Percentiles rank a stretch among this genome's conserved stretches.
These are phyloP conservation scores for Biscogniauxia sp. DNA, from an alignment of 2,329 filamentous ascomycete genomes.

Conservation along the genomic window DNA sequence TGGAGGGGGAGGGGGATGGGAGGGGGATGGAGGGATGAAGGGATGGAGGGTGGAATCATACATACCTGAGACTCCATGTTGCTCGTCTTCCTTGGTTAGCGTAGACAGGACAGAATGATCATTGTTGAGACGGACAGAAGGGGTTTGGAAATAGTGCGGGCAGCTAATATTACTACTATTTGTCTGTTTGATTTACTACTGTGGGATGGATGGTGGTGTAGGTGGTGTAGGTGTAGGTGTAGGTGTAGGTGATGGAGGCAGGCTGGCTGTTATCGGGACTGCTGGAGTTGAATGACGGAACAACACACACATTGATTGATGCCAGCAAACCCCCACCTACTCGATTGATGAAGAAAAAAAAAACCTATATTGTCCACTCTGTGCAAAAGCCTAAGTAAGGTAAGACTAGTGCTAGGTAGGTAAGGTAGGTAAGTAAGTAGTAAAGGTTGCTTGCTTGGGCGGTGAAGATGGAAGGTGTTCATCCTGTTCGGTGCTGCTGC, in stretches of 20 bases:
- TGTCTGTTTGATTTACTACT: constrained; percentile 1
- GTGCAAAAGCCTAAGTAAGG: background rate
- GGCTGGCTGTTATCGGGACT: background rate
- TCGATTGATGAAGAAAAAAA: constrained; percentile 18
- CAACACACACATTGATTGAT: background rate
- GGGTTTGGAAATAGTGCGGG: constrained; percentile 3
- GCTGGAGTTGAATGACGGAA: constrained; percentile 7
- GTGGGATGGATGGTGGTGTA: constrained; percentile 2
- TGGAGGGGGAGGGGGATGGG: constrained; percentile 28
- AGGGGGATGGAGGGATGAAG: no score
- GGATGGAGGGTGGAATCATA: constrained; percentile 21
- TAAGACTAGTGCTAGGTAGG: no score
- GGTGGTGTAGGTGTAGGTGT: constrained; percentile 4
- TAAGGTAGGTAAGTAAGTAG: no score
- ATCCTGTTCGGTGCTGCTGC: no score
- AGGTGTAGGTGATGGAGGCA: constrained; percentile 5
- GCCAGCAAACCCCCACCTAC: constrained; percentile 19
- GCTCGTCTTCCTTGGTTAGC: constrained; percentile 26
- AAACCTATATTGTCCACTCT: background rate
- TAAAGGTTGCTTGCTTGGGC: background rate
- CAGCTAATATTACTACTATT: background rate
- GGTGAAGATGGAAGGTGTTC: background rate
- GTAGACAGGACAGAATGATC: constrained; percentile 26
- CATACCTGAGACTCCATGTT: constrained; percentile 50
- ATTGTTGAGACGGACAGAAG: constrained; percentile 16